A percentile compares a stretch with the other conserved stretches of the same genome.
Conservation (phyloP, 768 basidiomycete species). For the Daedaleopsis nitida region DNA sequence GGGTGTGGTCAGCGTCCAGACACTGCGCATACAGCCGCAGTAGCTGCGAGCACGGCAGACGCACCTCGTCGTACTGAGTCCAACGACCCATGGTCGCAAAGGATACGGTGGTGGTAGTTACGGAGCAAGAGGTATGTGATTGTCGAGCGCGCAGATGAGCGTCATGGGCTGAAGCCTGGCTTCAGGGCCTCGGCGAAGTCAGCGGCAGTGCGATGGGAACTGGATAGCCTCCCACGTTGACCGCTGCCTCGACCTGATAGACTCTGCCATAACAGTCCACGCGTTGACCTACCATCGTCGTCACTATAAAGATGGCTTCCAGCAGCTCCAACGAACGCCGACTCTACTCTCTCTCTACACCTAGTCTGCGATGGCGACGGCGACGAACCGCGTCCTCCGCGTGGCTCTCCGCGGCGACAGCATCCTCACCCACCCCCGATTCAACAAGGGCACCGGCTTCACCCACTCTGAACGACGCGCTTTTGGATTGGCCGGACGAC, state of each 20-base stretch:
- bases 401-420: slow-evolving; percentile 63
- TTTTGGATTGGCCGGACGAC: slow-evolving; percentile 56
- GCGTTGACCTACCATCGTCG: slow-evolving; percentile 11
- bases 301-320: slow-evolving; percentile 10
- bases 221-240: slow-evolving; percentile 3
- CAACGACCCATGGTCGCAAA: slow-evolving; percentile 34
- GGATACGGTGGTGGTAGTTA: slow-evolving; percentile 7
- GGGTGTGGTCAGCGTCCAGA: background rate
- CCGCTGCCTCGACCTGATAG: background rate
- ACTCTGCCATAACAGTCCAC: background rate
- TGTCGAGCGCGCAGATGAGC: background rate
- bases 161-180: slow-evolving; percentile 4
- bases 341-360: slow-evolving; percentile 2
- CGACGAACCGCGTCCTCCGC: slow-evolving; percentile 30
- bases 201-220: background rate
- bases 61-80: slow-evolving; percentile 41
- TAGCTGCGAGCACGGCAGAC: slow-evolving; percentile 4
- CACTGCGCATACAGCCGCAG: background rate
- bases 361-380: slow-evolving; percentile 19
- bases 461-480: slow-evolving; percentile 62
- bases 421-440: slow-evolving; percentile 64
- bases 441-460: slow-evolving; percentile 85
- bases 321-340: background rate
- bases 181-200: slow-evolving; percentile 6
- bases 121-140: slow-evolving; percentile 4